phyloP scores from a whole-genome alignment of 495 filamentous ascomycete species.

The Podospora tetraspora region DNA sequence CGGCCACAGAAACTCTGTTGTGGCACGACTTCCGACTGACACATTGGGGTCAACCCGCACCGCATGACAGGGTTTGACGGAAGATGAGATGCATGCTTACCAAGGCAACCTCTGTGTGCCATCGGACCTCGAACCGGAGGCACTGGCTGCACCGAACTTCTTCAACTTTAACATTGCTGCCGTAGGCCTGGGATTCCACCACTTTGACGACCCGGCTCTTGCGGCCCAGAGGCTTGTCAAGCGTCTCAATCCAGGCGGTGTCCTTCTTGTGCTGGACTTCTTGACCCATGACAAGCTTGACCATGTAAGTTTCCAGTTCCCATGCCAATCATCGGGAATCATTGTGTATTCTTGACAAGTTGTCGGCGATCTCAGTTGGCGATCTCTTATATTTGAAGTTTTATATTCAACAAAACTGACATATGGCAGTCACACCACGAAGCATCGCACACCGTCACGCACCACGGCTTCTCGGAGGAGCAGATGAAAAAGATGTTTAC shows the following conservation, averaged over 20 bases:
- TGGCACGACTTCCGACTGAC: background rate
- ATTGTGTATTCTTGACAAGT: background rate
- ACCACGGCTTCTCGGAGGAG: conserved; percentile 53
- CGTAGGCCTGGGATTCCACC: conserved; percentile 65
- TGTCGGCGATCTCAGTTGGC: background rate
- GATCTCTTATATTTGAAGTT: too few species aligned
- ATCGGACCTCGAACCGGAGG: conserved; percentile 31
- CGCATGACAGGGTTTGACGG: conserved; percentile 39
- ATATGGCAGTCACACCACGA: conserved; percentile 27
- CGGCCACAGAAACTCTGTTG: background rate
- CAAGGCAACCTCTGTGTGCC: conserved; percentile 54
- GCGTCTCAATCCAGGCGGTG: conserved; percentile 57
- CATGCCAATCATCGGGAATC: too few species aligned
- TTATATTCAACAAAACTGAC: too few species aligned
- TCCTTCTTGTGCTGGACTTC: conserved; percentile 62
- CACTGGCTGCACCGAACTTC: conserved; percentile 44
- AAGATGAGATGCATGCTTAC: conserved; percentile 50
- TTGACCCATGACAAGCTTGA: conserved; percentile 40
- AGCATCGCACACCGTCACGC: conserved; percentile 43
- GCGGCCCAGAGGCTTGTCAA: conserved; percentile 52
- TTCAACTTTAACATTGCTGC: conserved; percentile 58
- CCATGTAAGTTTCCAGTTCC: background rate
- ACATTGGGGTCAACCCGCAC: background rate
- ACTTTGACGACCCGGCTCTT: conserved; percentile 58
- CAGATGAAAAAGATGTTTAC: conserved; percentile 50